Evolutionary conservation across 169 alveolate species (phyloP).

Genomic region (Plasmodium malariae): DNA sequence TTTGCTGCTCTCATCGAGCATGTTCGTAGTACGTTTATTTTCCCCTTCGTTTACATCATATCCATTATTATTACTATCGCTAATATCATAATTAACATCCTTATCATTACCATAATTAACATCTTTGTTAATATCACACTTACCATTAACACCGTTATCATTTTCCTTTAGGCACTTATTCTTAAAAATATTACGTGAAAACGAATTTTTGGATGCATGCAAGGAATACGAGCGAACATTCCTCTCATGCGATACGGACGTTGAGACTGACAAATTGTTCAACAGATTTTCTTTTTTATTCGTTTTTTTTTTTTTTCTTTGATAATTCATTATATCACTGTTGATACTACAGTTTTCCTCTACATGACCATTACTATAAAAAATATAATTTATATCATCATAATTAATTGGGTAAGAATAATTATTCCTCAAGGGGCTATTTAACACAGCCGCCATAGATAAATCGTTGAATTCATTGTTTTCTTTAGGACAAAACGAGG

Average conservation of each 20-base stretch:
- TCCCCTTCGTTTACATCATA: not conserved
- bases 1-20: not conserved
- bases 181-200: not conserved
- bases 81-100: not conserved
- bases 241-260: constrained; percentile 5
- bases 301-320: not conserved
- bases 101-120: not conserved
- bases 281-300: not conserved
- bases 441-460: not conserved
- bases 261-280: constrained; percentile 5
- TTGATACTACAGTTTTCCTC: not conserved
- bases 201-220: not conserved
- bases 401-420: not conserved
- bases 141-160: not conserved
- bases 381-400: not conserved
- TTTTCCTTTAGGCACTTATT: not conserved
- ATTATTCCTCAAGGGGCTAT: not conserved
- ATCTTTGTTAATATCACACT: not conserved
- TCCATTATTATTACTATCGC: no score
- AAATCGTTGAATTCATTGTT: not conserved
- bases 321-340: constrained; percentile 6
- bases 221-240: not conserved
- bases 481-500: not conserved
- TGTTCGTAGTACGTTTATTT: no score
- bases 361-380: not conserved